Evolutionary conservation across 2,329 filamentous ascomycete species (phyloP).

Genomic region (Periconia sp.): DNA sequence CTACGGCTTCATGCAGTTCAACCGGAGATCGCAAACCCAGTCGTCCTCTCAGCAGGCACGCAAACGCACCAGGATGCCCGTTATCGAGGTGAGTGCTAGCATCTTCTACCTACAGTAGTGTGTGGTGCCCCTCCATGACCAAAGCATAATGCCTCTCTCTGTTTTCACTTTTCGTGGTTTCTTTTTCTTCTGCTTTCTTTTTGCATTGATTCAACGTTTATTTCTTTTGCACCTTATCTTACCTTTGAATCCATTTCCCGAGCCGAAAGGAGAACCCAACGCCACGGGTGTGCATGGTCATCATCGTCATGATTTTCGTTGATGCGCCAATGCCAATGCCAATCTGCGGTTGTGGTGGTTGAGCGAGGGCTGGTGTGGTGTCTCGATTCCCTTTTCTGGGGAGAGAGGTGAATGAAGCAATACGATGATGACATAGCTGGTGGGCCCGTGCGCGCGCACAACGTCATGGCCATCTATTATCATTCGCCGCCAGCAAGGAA

Average conservation of each 20-base stretch:
- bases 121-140: background rate
- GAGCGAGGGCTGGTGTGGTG: background rate
- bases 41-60: conserved; percentile 1
- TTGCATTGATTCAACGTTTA: background rate
- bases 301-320: background rate
- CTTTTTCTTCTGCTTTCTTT: conserved; percentile 1
- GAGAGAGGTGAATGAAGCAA: background rate
- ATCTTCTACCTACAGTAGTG: conserved; percentile 19
- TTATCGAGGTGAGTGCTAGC: conserved; percentile 38
- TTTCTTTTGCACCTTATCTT: background rate
- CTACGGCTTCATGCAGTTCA: conserved; percentile 15
- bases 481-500: background rate
- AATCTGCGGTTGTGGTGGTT: too few relatives aligned
- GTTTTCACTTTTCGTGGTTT: background rate
- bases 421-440: background rate
- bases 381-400: background rate
- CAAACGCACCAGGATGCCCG: conserved; percentile 25
- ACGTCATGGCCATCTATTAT: background rate
- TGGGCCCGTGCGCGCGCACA: background rate
- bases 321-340: too few relatives aligned
- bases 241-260: background rate
- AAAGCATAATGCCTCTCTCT: background rate
- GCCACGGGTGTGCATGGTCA: background rate
- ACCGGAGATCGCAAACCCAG: conserved; percentile 1
- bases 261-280: background rate